These are phyloP conservation scores for Trichomonascaceae sp. DNA, from an alignment of 1,139 yeast genomes.

Conservation along the genomic window DNA sequence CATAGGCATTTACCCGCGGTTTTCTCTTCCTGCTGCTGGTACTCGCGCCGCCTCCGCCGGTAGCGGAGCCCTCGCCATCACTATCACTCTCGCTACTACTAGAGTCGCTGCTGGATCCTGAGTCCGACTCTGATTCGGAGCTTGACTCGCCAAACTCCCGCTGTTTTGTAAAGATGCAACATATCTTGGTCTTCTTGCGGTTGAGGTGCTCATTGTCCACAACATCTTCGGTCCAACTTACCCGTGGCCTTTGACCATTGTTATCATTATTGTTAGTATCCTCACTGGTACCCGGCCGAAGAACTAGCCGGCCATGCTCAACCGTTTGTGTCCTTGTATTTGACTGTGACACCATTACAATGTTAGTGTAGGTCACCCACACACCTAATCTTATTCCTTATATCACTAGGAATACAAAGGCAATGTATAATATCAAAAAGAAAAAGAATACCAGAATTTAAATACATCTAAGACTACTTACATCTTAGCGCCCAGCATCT, in stretches of 20 bases:
- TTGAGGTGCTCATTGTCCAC: constrained; percentile 81
- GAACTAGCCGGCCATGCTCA: neutral
- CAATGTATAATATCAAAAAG: too few relatives aligned
- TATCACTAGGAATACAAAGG: too few relatives aligned
- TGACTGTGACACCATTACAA: too few relatives aligned
- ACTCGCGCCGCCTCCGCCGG: too few relatives aligned
- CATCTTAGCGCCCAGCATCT: constrained; percentile 28
- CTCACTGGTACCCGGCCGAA: too few relatives aligned
- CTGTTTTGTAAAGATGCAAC: constrained; percentile 88
- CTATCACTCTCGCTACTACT: constrained; percentile 6
- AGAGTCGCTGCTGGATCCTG: constrained; percentile 31
- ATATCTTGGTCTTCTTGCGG: constrained; percentile 82
- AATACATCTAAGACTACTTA: too few relatives aligned
- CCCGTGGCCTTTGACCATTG: constrained; percentile 30
- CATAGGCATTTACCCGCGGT: constrained; percentile 26
- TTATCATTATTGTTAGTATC: too few relatives aligned
- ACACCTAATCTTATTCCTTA: too few relatives aligned
- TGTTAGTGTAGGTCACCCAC: too few relatives aligned
- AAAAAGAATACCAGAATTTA: too few relatives aligned
- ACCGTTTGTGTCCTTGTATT: too few relatives aligned
- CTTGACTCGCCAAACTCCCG: constrained; percentile 55
- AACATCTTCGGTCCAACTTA: constrained; percentile 75
- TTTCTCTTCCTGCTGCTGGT: constrained; percentile 5
- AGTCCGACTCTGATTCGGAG: constrained; percentile 27
- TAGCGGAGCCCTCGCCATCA: too few relatives aligned